Evolutionary conservation across 148 eudicot genomes (phyloP).

Genomic region (Hydrangea macrophylla): DNA sequence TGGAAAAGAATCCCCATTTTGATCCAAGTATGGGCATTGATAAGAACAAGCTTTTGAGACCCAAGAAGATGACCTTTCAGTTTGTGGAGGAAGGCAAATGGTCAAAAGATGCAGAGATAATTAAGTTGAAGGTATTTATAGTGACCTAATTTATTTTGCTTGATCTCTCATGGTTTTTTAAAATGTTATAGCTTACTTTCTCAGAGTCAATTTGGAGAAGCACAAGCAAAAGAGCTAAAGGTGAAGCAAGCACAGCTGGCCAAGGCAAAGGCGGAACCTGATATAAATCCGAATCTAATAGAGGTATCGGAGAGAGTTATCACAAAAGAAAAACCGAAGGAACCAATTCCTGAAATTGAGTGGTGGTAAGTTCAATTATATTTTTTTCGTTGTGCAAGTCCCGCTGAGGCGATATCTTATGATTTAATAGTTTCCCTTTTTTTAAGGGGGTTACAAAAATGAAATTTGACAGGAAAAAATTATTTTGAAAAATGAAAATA

Average conservation of each 20-base stretch:
- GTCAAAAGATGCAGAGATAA: constrained; percentile 90
- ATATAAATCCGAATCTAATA: constrained; percentile 93
- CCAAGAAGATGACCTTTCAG: constrained; percentile 76
- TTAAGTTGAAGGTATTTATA: constrained; percentile 65
- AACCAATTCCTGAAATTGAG: constrained; percentile 85
- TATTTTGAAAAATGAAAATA: too few relatives aligned
- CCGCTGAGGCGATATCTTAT: background rate
- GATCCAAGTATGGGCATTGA: constrained; percentile 91
- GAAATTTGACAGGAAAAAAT: background rate
- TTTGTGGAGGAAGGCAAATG: constrained; percentile 99
- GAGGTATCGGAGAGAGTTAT: constrained; percentile 85
- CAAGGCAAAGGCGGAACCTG: constrained; percentile 94
- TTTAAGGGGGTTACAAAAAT: background rate
- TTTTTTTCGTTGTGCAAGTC: background rate
- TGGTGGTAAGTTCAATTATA: constrained; percentile 74
- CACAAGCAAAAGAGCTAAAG: constrained; percentile 88
- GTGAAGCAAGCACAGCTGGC: constrained; percentile 92
- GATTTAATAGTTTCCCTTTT: background rate
- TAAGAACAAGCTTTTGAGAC: constrained; percentile 79
- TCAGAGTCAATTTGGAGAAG: constrained; percentile 98
- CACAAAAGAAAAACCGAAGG: constrained; percentile 76
- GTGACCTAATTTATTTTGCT: background rate
- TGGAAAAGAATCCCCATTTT: constrained; percentile 82
- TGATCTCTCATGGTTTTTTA: background rate
- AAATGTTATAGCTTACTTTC: constrained; percentile 8